phyloP scores from a whole-genome alignment of 2,329 filamentous ascomycete genomes.

The Simplicillium sp. region DNA sequence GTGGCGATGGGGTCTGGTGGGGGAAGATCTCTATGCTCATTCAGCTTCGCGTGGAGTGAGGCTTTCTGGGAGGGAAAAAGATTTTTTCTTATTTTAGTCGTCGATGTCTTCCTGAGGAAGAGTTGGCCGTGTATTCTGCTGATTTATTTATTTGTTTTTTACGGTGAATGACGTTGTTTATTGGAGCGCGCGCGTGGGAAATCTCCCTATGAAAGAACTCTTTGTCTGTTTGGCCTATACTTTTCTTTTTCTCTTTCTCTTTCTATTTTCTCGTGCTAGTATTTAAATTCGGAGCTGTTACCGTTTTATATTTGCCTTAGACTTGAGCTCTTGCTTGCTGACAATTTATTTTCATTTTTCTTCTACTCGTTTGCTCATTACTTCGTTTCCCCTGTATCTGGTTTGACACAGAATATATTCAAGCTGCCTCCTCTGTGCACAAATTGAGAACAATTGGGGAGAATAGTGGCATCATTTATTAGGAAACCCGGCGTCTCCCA shows the following conservation, averaged over 20 bases:
- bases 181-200: too few relatives aligned
- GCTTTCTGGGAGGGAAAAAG: constrained; percentile 19
- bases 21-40: constrained; percentile 1
- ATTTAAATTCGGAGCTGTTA: constrained; percentile 1
- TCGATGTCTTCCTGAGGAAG: too few relatives aligned
- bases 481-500: constrained; percentile 34
- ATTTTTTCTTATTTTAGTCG: constrained; percentile 13
- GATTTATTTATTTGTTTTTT: constrained; percentile 3
- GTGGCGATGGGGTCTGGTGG: constrained; percentile 25
- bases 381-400: not conserved
- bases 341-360: constrained; percentile 12
- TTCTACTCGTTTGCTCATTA: not conserved
- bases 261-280: constrained; percentile 3
- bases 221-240: not conserved
- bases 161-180: constrained; percentile 4
- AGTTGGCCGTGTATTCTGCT: constrained; percentile 4
- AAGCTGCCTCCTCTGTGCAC: too few relatives aligned
- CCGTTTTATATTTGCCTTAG: constrained; percentile 3
- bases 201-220: too few relatives aligned
- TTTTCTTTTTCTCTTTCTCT: constrained; percentile 7
- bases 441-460: too few relatives aligned
- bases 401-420: too few relatives aligned
- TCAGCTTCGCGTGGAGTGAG: too few relatives aligned
- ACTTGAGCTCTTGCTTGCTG: not conserved
- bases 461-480: too few relatives aligned